phyloP scores from a whole-genome alignment of 2,329 filamentous ascomycete species.

The Ophiostoma sp. region DNA sequence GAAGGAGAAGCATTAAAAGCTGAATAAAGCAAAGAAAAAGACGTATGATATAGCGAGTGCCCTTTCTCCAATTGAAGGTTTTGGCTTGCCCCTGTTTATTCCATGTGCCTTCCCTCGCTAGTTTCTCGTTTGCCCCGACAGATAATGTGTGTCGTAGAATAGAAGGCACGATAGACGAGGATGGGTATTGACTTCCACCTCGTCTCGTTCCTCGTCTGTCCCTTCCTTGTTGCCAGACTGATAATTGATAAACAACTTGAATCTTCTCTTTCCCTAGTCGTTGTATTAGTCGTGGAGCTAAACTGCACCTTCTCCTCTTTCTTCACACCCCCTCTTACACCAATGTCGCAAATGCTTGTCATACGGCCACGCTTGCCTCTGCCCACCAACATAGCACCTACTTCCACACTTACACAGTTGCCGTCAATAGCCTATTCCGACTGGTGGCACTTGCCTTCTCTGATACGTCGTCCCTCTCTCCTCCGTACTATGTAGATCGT shows the following conservation, averaged over 20 bases:
- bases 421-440: constrained; percentile 9
- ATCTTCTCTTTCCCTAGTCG: background rate
- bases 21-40: background rate
- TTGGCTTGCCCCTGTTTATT: background rate
- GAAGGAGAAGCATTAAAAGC: background rate
- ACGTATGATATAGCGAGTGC: background rate
- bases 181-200: background rate
- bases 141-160: background rate
- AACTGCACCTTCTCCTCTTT: background rate
- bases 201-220: background rate
- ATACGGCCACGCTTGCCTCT: background rate
- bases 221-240: background rate
- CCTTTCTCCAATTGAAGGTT: background rate
- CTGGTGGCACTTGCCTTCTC: constrained; percentile 13
- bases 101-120: background rate
- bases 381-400: background rate
- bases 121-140: background rate
- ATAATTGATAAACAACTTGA: background rate
- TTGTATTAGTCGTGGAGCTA: constrained; percentile 11
- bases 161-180: background rate
- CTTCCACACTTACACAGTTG: background rate
- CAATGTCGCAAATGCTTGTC: background rate
- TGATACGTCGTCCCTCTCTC: background rate
- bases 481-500: constrained; percentile 17
- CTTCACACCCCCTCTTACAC: constrained; percentile 1